phyloP scores from a whole-genome alignment of 164 flowering plant genomes.

The Annona cherimola region DNA sequence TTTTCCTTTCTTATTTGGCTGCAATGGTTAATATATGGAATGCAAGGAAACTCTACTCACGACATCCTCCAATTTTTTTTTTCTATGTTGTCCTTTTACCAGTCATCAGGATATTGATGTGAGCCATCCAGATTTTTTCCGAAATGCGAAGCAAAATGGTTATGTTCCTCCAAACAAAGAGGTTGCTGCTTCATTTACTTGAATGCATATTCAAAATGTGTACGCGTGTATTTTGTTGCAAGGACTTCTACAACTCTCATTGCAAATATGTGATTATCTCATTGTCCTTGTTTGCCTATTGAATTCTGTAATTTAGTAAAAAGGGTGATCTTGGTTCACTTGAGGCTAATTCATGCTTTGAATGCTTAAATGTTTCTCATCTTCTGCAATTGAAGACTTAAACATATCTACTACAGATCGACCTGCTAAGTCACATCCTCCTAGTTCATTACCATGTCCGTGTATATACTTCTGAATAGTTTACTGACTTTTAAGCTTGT shows the following conservation, averaged over 20 bases:
- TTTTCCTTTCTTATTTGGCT: conserved; percentile 1
- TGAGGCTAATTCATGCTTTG: too few species aligned
- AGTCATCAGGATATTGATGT: conserved; percentile 98
- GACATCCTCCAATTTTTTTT: background rate
- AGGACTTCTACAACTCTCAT: background rate
- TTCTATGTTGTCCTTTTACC: conserved; percentile 18
- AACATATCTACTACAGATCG: too few species aligned
- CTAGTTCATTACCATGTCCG: too few species aligned
- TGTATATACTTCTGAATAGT: too few species aligned
- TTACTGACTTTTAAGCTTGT: too few species aligned
- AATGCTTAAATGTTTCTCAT: too few species aligned
- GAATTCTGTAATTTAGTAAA: background rate
- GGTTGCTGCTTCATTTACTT: conserved; percentile 31
- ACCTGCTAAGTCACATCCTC: too few species aligned
- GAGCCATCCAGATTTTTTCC: conserved; percentile 94
- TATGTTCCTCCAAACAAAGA: conserved; percentile 93
- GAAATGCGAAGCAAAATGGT: conserved; percentile 74
- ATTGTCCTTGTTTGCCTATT: too few species aligned
- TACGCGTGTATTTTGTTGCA: background rate
- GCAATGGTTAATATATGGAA: background rate
- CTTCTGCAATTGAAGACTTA: too few species aligned
- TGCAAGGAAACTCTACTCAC: background rate
- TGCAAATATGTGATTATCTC: too few species aligned
- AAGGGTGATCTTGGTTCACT: too few species aligned
- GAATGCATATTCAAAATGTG: background rate